phyloP scores from a whole-genome alignment of 495 filamentous ascomycete genomes.

The Hyphodiscus hymeniophilus region DNA sequence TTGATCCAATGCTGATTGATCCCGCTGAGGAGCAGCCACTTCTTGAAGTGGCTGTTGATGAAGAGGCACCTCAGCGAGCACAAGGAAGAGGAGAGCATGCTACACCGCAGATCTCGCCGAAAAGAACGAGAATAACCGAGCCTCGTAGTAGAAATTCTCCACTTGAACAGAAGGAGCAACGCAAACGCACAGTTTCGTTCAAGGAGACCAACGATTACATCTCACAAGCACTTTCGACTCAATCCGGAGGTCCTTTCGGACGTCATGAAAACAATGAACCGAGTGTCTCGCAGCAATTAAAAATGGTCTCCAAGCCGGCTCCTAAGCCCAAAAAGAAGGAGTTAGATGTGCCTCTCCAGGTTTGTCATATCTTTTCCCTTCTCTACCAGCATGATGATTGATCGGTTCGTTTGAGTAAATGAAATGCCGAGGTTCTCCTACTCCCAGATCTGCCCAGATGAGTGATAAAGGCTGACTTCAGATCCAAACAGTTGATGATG shows the following conservation, averaged over 20 bases:
- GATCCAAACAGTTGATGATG: constrained; percentile 4
- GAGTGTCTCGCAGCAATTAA: neutral
- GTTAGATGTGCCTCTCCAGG: neutral
- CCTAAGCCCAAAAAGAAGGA: neutral
- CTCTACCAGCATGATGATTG: too few species aligned
- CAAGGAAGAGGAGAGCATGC: too few species aligned
- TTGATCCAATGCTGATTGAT: neutral
- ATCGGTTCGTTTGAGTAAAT: neutral
- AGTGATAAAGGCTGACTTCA: too few species aligned
- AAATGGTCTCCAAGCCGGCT: neutral
- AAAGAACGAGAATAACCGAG: neutral
- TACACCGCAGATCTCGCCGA: neutral
- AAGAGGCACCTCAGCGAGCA: too few species aligned
- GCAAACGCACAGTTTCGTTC: neutral
- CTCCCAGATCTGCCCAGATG: too few species aligned
- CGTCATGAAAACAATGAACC: neutral
- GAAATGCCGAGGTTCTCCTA: too few species aligned
- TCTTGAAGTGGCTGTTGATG: too few species aligned
- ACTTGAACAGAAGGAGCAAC: neutral
- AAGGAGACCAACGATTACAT: neutral
- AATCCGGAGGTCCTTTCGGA: neutral
- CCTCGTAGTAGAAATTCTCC: neutral
- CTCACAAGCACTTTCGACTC: neutral
- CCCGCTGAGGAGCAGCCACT: too few species aligned
- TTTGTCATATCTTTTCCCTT: too few species aligned